Percentiles rank a stretch among this genome's conserved stretches.
phyloP scores from a whole-genome alignment of 1,284 basidiomycete genomes.

The Sanghuangporus weigelae region DNA sequence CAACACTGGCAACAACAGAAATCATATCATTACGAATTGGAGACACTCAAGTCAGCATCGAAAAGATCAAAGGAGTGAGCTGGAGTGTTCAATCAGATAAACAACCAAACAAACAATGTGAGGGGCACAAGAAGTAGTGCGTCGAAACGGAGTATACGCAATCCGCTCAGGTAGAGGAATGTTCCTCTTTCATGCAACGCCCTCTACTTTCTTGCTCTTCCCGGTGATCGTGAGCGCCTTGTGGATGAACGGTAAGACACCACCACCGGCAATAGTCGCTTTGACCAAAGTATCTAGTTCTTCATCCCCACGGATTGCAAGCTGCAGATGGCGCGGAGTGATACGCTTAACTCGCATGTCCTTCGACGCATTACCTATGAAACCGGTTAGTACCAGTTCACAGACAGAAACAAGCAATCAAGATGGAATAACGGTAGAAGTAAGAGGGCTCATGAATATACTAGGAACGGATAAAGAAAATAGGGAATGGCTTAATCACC shows the following conservation, averaged over 20 bases:
- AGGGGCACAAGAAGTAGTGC: too few species aligned
- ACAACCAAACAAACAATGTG: too few species aligned
- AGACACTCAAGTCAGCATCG: too few species aligned
- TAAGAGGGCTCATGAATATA: background rate
- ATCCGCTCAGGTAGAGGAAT: background rate
- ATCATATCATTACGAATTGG: too few species aligned
- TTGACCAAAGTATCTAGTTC: constrained; percentile 79
- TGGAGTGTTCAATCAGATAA: too few species aligned
- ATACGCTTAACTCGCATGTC: constrained; percentile 96
- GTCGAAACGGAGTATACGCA: background rate
- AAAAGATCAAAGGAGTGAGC: too few species aligned
- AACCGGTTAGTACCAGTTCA: background rate
- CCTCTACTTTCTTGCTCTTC: constrained; percentile 6
- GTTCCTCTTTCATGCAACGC: background rate
- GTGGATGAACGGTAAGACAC: constrained; percentile 96
- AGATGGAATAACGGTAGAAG: background rate
- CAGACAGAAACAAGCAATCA: background rate
- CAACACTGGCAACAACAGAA: too few species aligned
- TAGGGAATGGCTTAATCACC: constrained; percentile 39
- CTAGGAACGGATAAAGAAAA: background rate
- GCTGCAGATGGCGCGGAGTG: constrained; percentile 88
- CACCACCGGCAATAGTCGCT: constrained; percentile 61
- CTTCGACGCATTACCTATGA: constrained; percentile 89
- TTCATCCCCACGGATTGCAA: constrained; percentile 95
- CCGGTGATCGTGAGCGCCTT: constrained; percentile 47